A percentile compares a stretch with the other conserved stretches of the same genome.
These are phyloP conservation scores for Scheffersomyces insectosa DNA, from an alignment of 1,139 yeast species.

Conservation along the genomic window DNA sequence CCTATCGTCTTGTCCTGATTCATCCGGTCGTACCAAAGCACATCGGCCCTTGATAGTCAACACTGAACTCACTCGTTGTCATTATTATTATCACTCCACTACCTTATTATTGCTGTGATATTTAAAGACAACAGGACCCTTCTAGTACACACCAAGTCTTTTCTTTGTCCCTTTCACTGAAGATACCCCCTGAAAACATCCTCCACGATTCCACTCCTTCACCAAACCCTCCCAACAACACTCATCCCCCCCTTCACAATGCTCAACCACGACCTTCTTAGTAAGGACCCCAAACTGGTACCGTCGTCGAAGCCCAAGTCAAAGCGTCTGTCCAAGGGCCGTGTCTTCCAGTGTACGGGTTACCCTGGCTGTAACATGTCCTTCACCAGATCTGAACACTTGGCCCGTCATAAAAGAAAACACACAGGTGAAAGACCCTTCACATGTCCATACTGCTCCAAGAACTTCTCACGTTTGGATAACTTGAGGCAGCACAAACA, in stretches of 20 bases:
- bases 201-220: no score
- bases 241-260: background rate
- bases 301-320: constrained; percentile 6
- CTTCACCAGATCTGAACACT: constrained; percentile 84
- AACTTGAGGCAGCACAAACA: constrained; percentile 90
- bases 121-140: no score
- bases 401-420: constrained; percentile 88
- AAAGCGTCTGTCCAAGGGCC: constrained; percentile 52
- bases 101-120: no score
- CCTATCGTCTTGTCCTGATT: no score
- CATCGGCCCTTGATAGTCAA: no score
- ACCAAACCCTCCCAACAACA: no score
- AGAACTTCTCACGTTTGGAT: constrained; percentile 81
- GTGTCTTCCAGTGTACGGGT: constrained; percentile 83
- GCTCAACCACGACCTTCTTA: background rate
- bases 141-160: no score
- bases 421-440: constrained; percentile 97
- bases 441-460: constrained; percentile 78
- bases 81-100: no score
- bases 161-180: no score
- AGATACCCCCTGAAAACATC: no score
- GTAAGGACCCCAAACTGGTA: constrained; percentile 1
- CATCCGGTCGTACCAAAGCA: no score
- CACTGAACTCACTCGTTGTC: no score
- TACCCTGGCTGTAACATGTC: constrained; percentile 87